Base-by-base conservation (phyloP, 1,284 basidiomycete genomes). In the Chiua sp. region DNA sequence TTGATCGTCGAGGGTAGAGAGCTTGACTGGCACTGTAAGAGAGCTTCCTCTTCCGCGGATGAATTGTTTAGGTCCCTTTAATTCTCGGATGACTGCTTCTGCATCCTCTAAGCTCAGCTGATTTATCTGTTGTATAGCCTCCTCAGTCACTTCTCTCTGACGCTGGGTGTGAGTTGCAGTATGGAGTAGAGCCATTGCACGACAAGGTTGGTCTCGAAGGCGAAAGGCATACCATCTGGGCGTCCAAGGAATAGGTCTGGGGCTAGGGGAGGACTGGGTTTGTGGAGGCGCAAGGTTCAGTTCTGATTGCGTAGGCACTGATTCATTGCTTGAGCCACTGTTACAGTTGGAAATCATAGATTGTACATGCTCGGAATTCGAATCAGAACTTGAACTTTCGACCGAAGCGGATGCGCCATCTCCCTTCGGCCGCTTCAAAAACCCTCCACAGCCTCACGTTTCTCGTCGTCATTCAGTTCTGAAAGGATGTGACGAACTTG, bases 1-100 rank as follows among this genome's bases (percentile, higher is more conserved):
- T 30, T 58, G 55, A 8, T 64, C 51, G 22, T 64, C 54, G 2
- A 62, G 49, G 3, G 58, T 60, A 16, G n/a, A 11, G 2, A 61
- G 35, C 0, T 33, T 7, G 7, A 18, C 51, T 5, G 5, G 8
- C 0, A 60, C 8, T 2, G 35, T 30, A 15, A 60, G 26, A 1
- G 52, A 60, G 32, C 37, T 46, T 6, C 51, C 32, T 7, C 7
- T 1, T 7, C 42, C 22, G 13, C 28, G n/a, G 26, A 49, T 32
- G 22, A 53, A 61, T 0, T 7, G n/a, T 26, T 33, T n/a, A 6
- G 44, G 59, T 3, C 39, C 32, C 0, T n/a, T 12, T 1, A 55
- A 28, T 28, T 59, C 50, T 1, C 33, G 48, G 10, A 62, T 48
- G 0, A 54, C 54, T 20, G 7, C 28, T 0, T 39, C 16, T 2